Evolutionary conservation across 192 early-diverging fungal genomes (phyloP), one percentile per base, ranked within the genome.

Genomic region (Phycomyces blakesleeanus): DNA sequence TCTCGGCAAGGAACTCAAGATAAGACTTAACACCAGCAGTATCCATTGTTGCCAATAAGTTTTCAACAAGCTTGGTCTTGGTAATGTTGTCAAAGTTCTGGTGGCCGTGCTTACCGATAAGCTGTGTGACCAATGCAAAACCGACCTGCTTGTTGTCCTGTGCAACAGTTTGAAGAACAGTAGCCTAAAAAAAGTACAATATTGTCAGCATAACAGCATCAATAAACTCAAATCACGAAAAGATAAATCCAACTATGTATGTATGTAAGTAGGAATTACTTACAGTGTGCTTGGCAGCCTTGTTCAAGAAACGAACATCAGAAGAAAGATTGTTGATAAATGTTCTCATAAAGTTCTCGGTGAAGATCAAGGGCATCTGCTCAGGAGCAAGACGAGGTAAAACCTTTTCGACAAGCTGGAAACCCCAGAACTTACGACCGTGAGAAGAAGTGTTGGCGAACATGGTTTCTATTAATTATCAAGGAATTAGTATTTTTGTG

Each of bases 401-500:
- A n/a, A 84, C 72, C 60, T 78, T 82, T 58, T 89, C 84, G 49
- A 97, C 85, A 21, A 96, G 68, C 57, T 91, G 85, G 77, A 95
- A 91, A 50, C 92, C 95, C 83, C 95, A 87, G 78, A 83, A 93
- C 72, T 90, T 93, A 65, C 91, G 87, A 69, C 93, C 91, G 75
- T 95, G 87, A 54, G 85, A 83, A 14, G 85, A 63, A 7, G 85
- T 80, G 0, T 85, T 76, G 40, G 81, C 83, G 64, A 97, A 96
- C 51, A 97, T 76, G 5, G 83, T 78, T 29, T 87, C 85, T 83
- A 72, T 34, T 27, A 20, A 39, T 16, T 7, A 27, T 18, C 27
- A 55, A 8, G 5, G 29, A 29, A n/a, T n/a, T n/a, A n/a, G n/a
- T n/a, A n/a, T n/a, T n/a, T n/a, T n/a, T n/a, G n/a, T n/a, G n/a